These are phyloP conservation scores for Chytridiales sp. DNA, from an alignment of 371 early-diverging fungal genomes.

Conservation along the genomic window DNA sequence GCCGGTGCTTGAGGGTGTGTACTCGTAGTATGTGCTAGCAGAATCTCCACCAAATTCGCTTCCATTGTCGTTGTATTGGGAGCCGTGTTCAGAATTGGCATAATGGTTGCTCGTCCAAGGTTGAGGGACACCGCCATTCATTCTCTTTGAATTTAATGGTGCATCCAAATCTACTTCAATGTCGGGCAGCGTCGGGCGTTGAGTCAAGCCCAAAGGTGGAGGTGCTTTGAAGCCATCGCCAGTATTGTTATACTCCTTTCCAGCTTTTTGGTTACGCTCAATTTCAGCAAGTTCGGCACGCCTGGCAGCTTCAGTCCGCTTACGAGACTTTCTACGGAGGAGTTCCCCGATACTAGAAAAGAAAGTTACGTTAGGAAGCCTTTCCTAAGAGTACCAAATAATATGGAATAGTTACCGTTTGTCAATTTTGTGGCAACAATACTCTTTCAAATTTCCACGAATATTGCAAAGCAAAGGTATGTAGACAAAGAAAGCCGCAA, in stretches of 20 bases:
- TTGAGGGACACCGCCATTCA: no score
- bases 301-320: slow-evolving; percentile 45
- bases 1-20: no score
- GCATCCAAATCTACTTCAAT: slow-evolving; percentile 41
- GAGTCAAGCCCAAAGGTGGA: slow-evolving; percentile 31
- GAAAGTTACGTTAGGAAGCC: no score
- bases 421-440: slow-evolving; percentile 87
- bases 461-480: slow-evolving; percentile 77
- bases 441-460: slow-evolving; percentile 88
- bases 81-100: no score
- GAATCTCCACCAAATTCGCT: no score
- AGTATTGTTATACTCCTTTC: not conserved
- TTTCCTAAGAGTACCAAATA: no score
- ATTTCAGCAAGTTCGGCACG: slow-evolving; percentile 41
- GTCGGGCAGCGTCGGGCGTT: slow-evolving; percentile 37
- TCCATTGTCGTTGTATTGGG: no score
- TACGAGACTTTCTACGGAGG: slow-evolving; percentile 39
- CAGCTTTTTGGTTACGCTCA: slow-evolving; percentile 23
- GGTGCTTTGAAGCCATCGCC: no score
- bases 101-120: no score
- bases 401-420: slow-evolving; percentile 71
- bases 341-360: slow-evolving; percentile 41
- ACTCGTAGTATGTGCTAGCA: no score
- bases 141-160: not conserved
- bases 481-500: slow-evolving; percentile 72